Percentiles rank a stretch among this genome's conserved stretches.
phyloP scores from a whole-genome alignment of 2,329 filamentous ascomycete genomes.

The Phoma sp. region DNA sequence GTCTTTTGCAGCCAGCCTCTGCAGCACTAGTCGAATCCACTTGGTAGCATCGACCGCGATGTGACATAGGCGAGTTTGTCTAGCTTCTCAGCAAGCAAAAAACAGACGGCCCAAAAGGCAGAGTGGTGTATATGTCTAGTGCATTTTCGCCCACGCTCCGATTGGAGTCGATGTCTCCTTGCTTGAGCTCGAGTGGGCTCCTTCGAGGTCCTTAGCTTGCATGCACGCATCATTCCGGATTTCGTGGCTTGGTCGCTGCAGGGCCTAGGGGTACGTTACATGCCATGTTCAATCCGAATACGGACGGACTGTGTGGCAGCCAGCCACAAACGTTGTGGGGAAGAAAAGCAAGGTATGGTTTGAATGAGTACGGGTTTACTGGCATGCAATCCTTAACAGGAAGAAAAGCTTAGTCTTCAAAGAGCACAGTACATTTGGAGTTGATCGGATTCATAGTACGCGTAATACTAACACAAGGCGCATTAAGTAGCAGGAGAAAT shows the following conservation, averaged over 20 bases:
- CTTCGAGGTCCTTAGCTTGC: not conserved
- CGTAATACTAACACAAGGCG: not conserved
- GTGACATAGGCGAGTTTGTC: not conserved
- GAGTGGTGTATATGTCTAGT: not conserved
- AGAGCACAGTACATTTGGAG: not conserved
- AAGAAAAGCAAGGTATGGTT: not conserved
- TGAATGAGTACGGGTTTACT: not conserved
- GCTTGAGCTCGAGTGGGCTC: not conserved
- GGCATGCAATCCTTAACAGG: not conserved
- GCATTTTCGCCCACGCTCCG: not conserved
- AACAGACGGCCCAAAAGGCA: not conserved
- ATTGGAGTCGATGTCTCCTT: not conserved
- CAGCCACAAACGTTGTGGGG: slow-evolving; percentile 5
- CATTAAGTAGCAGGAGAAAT: not conserved
- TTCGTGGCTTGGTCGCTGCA: slow-evolving; percentile 6
- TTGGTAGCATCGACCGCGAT: not conserved
- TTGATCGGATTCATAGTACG: slow-evolving; percentile 1
- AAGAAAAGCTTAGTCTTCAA: not conserved
- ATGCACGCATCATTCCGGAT: not conserved
- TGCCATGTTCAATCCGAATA: not conserved
- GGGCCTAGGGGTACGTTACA: slow-evolving; percentile 7
- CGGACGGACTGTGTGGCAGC: slow-evolving; percentile 1
- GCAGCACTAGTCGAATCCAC: not conserved
- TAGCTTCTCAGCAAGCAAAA: not conserved
- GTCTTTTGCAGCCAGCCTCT: not conserved